Percentiles rank a stretch among this genome's conserved stretches.
These are phyloP conservation scores for Parietaria judaica DNA, from an alignment of 306 rosid genomes.

Conservation along the genomic window DNA sequence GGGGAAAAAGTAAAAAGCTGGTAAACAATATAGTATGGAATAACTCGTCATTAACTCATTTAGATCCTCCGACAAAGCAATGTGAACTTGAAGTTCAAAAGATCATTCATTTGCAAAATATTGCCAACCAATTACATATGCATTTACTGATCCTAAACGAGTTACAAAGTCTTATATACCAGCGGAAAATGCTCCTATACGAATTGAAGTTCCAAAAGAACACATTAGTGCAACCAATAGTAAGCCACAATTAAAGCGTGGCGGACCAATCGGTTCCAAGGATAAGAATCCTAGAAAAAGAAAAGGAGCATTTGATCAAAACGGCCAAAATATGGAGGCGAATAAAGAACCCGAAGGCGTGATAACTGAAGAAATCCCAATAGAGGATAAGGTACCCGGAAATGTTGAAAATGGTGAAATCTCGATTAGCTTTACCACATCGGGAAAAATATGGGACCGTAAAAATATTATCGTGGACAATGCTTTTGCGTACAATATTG, in stretches of 20 bases:
- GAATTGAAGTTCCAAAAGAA: background rate
- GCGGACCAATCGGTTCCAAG: background rate
- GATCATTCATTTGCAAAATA: slow-evolving; percentile 2
- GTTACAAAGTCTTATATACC: background rate
- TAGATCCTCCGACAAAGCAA: slow-evolving; percentile 1
- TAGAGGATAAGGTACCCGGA: background rate
- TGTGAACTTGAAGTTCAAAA: background rate
- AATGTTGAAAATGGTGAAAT: background rate
- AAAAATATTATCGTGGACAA: background rate
- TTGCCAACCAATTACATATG: slow-evolving; percentile 6
- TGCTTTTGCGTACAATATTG: background rate
- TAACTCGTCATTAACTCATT: background rate
- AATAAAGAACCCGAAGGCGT: background rate
- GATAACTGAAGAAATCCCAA: background rate
- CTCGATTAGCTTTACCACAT: background rate
- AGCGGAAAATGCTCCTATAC: background rate
- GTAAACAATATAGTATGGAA: background rate
- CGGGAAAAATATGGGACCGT: background rate
- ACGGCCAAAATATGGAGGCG: background rate
- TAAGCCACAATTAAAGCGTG: slow-evolving; percentile 1
- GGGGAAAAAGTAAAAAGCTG: too few species aligned
- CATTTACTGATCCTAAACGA: background rate
- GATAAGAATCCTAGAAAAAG: background rate
- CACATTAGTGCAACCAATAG: background rate
- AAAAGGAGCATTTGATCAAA: background rate